Percentiles rank a stretch among this genome's conserved stretches.
Conservation (phyloP, 1,284 basidiomycete species). For the Sanghuangporus sanghuang region DNA sequence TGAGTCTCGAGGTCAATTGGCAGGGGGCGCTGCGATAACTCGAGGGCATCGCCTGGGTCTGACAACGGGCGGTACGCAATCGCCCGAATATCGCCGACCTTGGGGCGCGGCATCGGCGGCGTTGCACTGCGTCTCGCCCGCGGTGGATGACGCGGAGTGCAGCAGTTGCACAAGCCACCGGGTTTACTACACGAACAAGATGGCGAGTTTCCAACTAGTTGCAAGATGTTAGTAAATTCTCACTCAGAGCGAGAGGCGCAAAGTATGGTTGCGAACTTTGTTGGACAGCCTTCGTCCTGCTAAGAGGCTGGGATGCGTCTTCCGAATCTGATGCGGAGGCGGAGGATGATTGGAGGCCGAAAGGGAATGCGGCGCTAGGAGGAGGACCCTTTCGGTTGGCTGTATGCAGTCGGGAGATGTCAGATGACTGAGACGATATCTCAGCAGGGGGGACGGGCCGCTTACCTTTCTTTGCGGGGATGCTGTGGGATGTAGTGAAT, state of each 20-base stretch:
- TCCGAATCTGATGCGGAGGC: conserved; percentile 39
- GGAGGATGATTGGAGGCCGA: conserved; percentile 65
- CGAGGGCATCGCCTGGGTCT: conserved; percentile 2
- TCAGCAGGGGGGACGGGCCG: conserved; percentile 34
- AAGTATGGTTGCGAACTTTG: conserved; percentile 8
- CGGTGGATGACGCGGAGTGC: conserved; percentile 32
- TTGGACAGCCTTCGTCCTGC: conserved; percentile 9
- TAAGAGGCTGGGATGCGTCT: conserved; percentile 33
- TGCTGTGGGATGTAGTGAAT: conserved; percentile 27
- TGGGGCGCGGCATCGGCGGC: conserved; percentile 6
- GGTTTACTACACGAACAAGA: conserved; percentile 36
- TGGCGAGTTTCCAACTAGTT: conserved; percentile 24
- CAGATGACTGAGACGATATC: conserved; percentile 31
- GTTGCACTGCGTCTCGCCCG: conserved; percentile 15
- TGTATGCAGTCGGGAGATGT: neutral
- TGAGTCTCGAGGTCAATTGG: neutral
- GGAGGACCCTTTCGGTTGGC: conserved; percentile 22
- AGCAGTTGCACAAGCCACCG: conserved; percentile 47
- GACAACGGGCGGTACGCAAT: conserved; percentile 6
- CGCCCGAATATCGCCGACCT: conserved; percentile 13
- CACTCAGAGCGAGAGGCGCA: conserved; percentile 1
- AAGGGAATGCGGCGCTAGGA: conserved; percentile 63
- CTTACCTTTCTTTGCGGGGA: conserved; percentile 54
- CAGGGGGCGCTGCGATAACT: neutral
- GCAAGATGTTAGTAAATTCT: conserved; percentile 37